Conservation (phyloP, 2,329 filamentous ascomycete genomes). For the Chaetomium sp. region DNA sequence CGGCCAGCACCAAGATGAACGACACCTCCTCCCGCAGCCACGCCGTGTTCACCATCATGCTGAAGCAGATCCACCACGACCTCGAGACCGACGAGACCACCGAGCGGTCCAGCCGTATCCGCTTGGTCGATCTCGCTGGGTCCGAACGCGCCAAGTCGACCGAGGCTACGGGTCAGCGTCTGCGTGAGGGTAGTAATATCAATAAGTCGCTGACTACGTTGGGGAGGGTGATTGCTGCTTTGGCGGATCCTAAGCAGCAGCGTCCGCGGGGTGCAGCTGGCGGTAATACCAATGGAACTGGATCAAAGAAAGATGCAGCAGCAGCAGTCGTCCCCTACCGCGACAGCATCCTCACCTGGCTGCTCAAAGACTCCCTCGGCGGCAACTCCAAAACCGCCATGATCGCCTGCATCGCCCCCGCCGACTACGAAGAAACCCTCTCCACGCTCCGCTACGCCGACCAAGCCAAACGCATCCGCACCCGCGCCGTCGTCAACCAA, state of each 20-base stretch:
- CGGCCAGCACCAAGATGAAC: slow-evolving; percentile 97
- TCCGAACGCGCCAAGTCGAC: slow-evolving; percentile 93
- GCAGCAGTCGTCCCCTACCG: slow-evolving; percentile 72
- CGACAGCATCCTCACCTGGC: slow-evolving; percentile 76
- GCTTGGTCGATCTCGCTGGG: slow-evolving; percentile 88
- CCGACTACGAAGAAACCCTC: slow-evolving; percentile 94
- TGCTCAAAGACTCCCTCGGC: slow-evolving; percentile 90
- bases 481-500: slow-evolving; percentile 89
- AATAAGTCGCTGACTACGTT: slow-evolving; percentile 97
- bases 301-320: slow-evolving; percentile 36
- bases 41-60: slow-evolving; percentile 94
- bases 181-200: slow-evolving; percentile 95
- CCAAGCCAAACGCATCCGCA: slow-evolving; percentile 95
- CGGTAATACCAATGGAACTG: too few species aligned
- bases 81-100: slow-evolving; percentile 97
- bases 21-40: slow-evolving; percentile 95
- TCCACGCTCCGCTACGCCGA: slow-evolving; percentile 95
- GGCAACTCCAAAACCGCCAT: slow-evolving; percentile 98
- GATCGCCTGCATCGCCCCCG: slow-evolving; percentile 94
- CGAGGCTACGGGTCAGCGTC: slow-evolving; percentile 82
- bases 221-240: slow-evolving; percentile 87
- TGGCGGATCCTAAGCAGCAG: slow-evolving; percentile 61
- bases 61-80: slow-evolving; percentile 97
- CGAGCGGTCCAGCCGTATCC: slow-evolving; percentile 86
- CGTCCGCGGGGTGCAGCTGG: slow-evolving; percentile 33